phyloP scores from a whole-genome alignment of 306 rosid species.

The Lathyrus oleraceus region DNA sequence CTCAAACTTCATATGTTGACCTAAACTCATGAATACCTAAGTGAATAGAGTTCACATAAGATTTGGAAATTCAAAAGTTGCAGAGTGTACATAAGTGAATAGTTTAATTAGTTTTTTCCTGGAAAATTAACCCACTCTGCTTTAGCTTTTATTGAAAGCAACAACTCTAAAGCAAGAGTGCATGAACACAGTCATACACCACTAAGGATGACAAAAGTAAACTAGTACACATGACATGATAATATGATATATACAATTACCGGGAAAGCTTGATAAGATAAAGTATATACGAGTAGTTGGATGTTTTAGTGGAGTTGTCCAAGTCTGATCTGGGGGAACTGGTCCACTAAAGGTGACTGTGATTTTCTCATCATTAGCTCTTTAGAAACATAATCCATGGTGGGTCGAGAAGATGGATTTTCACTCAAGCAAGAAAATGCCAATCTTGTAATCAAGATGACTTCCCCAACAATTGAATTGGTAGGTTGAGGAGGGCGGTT shows the following conservation, averaged over 20 bases:
- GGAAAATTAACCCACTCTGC: not conserved
- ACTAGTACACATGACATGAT: not conserved
- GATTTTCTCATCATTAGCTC: conserved; percentile 15
- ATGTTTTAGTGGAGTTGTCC: conserved; percentile 30
- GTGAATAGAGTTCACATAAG: not conserved
- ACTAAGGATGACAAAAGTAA: not conserved
- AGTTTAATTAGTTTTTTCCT: too few species aligned
- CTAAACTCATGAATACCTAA: too few species aligned
- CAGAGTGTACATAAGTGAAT: not conserved
- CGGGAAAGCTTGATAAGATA: not conserved
- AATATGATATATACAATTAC: not conserved
- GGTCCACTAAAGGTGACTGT: conserved; percentile 16
- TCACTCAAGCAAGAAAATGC: conserved; percentile 27
- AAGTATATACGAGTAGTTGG: not conserved
- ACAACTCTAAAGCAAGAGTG: not conserved
- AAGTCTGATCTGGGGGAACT: conserved; percentile 16
- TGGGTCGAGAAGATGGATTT: conserved; percentile 34
- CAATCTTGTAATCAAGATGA: conserved; percentile 24
- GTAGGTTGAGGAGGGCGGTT: conserved; percentile 18
- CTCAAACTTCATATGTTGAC: too few species aligned
- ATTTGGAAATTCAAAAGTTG: not conserved
- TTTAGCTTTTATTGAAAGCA: not conserved
- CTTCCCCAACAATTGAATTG: not conserved
- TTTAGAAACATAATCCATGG: conserved; percentile 30
- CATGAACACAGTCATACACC: conserved; percentile 7